These are phyloP conservation scores for Alternaria brassicicola DNA, from an alignment of 2,329 filamentous ascomycete species.

Conservation along the genomic window DNA sequence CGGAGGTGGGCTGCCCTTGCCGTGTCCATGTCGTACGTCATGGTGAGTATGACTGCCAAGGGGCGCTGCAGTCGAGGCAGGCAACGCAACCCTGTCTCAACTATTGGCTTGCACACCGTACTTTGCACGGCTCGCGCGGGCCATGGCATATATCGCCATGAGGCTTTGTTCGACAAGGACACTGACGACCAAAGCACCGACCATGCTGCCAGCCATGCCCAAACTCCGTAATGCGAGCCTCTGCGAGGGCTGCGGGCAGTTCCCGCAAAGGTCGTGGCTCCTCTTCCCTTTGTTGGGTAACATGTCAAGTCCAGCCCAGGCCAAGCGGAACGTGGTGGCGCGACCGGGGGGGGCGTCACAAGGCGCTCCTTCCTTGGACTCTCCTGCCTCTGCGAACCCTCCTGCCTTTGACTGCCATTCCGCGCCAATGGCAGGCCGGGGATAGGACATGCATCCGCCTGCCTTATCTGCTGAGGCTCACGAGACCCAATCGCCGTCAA, in stretches of 20 bases:
- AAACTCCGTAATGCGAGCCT: not conserved
- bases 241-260: not conserved
- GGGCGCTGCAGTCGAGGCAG: conserved; percentile 13
- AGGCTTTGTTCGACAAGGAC: conserved; percentile 4
- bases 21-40: conserved; percentile 21
- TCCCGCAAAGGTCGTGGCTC: conserved; percentile 1
- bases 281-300: conserved; percentile 14
- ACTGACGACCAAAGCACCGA: not conserved
- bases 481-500: conserved; percentile 15
- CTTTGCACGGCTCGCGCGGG: conserved; percentile 16
- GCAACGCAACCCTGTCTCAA: conserved; percentile 19
- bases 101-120: conserved; percentile 23
- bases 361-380: conserved; percentile 8
- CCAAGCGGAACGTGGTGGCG: conserved; percentile 21
- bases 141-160: not conserved
- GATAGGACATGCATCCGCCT: conserved; percentile 25
- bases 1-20: conserved; percentile 9
- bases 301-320: conserved; percentile 18
- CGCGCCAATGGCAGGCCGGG: conserved; percentile 18
- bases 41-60: conserved; percentile 20
- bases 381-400: conserved; percentile 6
- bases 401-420: conserved; percentile 16
- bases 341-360: conserved; percentile 22
- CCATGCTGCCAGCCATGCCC: not conserved
- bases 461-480: conserved; percentile 27